Evolutionary conservation across 1,284 basidiomycete species (phyloP), one percentile per base, ranked within the genome.

Genomic region (Ustilago vetiveriae): DNA sequence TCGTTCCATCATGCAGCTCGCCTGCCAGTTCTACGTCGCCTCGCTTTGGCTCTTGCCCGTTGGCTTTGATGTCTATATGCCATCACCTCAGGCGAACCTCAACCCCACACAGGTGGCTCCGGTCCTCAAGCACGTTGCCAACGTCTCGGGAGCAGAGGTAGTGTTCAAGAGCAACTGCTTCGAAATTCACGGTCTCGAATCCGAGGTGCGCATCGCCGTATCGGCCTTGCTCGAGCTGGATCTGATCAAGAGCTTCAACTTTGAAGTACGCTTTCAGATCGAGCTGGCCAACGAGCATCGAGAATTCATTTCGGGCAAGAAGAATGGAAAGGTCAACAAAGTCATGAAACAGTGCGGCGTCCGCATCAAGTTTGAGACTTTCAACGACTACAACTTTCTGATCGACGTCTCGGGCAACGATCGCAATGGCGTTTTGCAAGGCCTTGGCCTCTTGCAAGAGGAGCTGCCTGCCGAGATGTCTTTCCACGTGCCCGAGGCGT

Each of bases 281-380:
- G 96, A 98, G 84, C 88, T 98, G 11, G 92, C 94, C 39, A 97
- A 95, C 82, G 95, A 98, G 82, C 94, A 98, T 78, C 90, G 94
- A 71, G 96, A 98, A 76, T 98, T 98, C 83, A 97, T 98, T 83
- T 78, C 79, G 45, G 78, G 83, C 42, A 83, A 81, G 46, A 80
- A 82, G 69, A 82, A 82, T 59, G 82, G 80, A 74, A 84, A 83
- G 68, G 83, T 82, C 72, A 86, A 86, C 82, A 86, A 86, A 80
- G 81, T 83, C 29, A 82, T 86, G 51, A 84, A 85, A 71, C 78
- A 84, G 53, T 82, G 84, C 44, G 84, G 91, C 77, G 94, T 95
- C 76, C 95, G 96, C 83, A 97, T 98, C 86, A 97, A 97, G 84
- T 98, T 98, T 77, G 95, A 98, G 85, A 96, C 94, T 4, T 94